Evolutionary conservation across 2,329 filamentous ascomycete genomes (phyloP), one percentile per base, ranked within the genome.

Genomic region (Rhytidhysteron rufulum): DNA sequence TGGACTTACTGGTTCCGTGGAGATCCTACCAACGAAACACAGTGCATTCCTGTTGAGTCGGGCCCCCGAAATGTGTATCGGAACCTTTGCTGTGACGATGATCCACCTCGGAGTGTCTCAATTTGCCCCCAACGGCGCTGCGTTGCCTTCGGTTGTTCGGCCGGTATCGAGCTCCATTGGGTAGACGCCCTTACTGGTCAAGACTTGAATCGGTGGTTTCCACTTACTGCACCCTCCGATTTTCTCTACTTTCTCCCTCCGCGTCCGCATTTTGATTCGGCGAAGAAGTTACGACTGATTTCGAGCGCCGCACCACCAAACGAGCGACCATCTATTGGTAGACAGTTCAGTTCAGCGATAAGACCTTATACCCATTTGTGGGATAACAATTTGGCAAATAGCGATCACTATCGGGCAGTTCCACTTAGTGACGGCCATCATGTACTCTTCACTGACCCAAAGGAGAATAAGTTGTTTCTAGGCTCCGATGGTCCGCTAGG

Each of bases 391-490:
- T 31, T 44, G 11, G 41, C 27, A 2, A 37, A 40, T 15, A 42
- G 41, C 0, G 79, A 84, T 51, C 79, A 85, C 50, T 83, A 80
- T 51, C 75, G 74, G 33, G 80, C 81, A 2, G 63, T 83, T 10
- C 82, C 83, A 3, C 58, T 86, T 29, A 82, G 78, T 45, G 83
- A 86, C 55, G 81, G 82, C 2, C 67, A 76, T 41, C 80, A 85
- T 49, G 69, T 86, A 25, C 61, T 85, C 4, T 85, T 83, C 55
- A 79, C 78, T 5, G 80, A 85, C 53, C 80, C 81, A 4, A 60
- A 61, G 9, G 77, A 71, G 2, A 74, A 72, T 8, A 60, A 71
- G 7, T 69, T 86, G 5, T 82, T 75, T 44, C 63, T 86, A 13
- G 82, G 82, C 3, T 78, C 71, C 33, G 79, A 85, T 63, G 74